Conservation (phyloP, 805 yeast species). For the Candida quercuum region DNA sequence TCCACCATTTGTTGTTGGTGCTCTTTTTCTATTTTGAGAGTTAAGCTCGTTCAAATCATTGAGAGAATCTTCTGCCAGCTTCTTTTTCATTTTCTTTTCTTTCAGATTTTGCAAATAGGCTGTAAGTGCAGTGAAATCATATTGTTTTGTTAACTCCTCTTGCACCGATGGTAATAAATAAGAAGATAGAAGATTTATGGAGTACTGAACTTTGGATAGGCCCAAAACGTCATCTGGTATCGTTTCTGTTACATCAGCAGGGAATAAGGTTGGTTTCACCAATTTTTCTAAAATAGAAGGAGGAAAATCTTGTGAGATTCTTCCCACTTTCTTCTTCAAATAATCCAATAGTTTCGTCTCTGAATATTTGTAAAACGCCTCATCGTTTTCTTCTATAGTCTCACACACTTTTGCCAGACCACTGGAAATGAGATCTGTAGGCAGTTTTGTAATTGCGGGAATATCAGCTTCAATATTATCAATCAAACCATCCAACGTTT, state of each 20-base stretch:
- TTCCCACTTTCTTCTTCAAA: conserved; percentile 33
- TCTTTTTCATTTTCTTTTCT: conserved; percentile 20
- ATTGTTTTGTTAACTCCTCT: conserved; percentile 22
- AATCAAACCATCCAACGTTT: conserved; percentile 38
- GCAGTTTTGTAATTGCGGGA: conserved; percentile 10
- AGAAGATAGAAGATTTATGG: conserved; percentile 45
- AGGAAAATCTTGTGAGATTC: conserved; percentile 35
- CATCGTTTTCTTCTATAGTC: conserved; percentile 37
- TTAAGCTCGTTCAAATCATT: conserved; percentile 21
- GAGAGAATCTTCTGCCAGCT: conserved; percentile 27
- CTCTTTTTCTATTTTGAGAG: conserved; percentile 12
- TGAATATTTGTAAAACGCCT: conserved; percentile 40
- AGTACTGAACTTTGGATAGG: conserved; percentile 31
- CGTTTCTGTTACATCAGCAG: conserved; percentile 21
- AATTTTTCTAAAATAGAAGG: conserved; percentile 23
- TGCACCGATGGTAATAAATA: conserved; percentile 28
- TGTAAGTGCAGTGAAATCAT: conserved; percentile 28
- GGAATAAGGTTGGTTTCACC: conserved; percentile 24
- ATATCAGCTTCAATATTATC: conserved; percentile 28
- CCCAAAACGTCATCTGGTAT: conserved; percentile 32
- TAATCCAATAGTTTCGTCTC: conserved; percentile 31
- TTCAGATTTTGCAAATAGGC: conserved; percentile 18
- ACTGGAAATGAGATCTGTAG: conserved; percentile 7
- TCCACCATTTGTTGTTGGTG: too few species aligned
- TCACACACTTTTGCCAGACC: conserved; percentile 34